phyloP scores from a whole-genome alignment of 2,329 filamentous ascomycete genomes.

The Calonectria multiphialidica region DNA sequence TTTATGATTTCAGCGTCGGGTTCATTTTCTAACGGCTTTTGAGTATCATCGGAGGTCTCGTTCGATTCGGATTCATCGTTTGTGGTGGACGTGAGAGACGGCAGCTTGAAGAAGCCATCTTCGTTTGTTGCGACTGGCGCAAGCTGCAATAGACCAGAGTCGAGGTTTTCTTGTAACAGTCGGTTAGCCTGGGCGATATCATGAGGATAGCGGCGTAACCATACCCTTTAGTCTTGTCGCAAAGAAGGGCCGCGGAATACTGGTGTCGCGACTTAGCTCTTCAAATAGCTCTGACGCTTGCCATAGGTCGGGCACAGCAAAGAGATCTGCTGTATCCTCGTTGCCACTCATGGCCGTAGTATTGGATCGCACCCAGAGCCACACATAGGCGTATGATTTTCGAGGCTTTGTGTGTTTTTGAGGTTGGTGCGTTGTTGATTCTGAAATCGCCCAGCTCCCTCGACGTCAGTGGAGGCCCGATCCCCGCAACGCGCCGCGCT shows the following conservation, averaged over 20 bases:
- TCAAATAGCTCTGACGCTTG: slow-evolving; percentile 64
- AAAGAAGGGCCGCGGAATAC: slow-evolving; percentile 55
- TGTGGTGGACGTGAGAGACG: slow-evolving; percentile 20
- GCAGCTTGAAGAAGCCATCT: slow-evolving; percentile 49
- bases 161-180: slow-evolving; percentile 15
- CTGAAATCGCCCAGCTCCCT: background rate
- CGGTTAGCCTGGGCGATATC: slow-evolving; percentile 2
- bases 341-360: slow-evolving; percentile 49
- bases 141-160: slow-evolving; percentile 34
- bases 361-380: background rate
- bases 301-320: slow-evolving; percentile 74
- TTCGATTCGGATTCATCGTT: slow-evolving; percentile 21
- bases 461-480: slow-evolving; percentile 13
- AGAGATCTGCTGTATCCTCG: slow-evolving; percentile 65
- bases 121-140: slow-evolving; percentile 35
- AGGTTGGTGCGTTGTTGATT: slow-evolving; percentile 14
- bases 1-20: slow-evolving; percentile 20
- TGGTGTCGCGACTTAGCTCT: slow-evolving; percentile 32
- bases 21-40: slow-evolving; percentile 12
- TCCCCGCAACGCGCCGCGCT: slow-evolving; percentile 37
- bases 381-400: slow-evolving; percentile 26
- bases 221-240: slow-evolving; percentile 51
- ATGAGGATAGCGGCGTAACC: background rate
- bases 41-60: slow-evolving; percentile 12
- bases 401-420: background rate